A percentile compares a stretch with the other conserved stretches of the same genome.
Evolutionary conservation across 495 filamentous ascomycete genomes (phyloP).

Genomic region (Wilcoxina mikolae): DNA sequence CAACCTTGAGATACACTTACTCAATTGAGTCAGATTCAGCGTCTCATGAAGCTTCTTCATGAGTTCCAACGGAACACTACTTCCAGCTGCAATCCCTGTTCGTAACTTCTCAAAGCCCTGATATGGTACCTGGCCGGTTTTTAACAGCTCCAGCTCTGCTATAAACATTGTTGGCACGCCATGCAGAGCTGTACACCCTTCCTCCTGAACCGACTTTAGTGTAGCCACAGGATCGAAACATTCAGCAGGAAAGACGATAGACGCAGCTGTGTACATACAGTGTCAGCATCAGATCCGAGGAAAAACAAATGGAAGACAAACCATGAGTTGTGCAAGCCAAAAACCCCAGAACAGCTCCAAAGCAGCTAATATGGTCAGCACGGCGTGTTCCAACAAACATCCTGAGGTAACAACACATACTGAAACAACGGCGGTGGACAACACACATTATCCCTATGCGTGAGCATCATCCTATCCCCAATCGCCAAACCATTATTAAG

Average conservation of each 20-base stretch:
- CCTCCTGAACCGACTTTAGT: constrained; percentile 55
- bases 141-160: constrained; percentile 63
- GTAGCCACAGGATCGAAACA: constrained; percentile 69
- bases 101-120: constrained; percentile 54
- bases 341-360: constrained; percentile 79
- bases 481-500: constrained; percentile 81
- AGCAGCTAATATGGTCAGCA: constrained; percentile 45
- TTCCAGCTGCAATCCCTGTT: constrained; percentile 88
- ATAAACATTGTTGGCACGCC: constrained; percentile 96
- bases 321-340: constrained; percentile 86
- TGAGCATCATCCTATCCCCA: constrained; percentile 68
- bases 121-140: constrained; percentile 35
- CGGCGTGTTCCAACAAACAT: neutral
- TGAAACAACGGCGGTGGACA: constrained; percentile 84
- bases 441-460: constrained; percentile 55
- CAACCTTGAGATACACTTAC: constrained; percentile 14
- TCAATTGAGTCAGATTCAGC: constrained; percentile 72
- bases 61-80: constrained; percentile 62
- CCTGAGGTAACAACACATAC: constrained; percentile 7
- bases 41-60: constrained; percentile 64
- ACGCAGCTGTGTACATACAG: constrained; percentile 40
- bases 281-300: constrained; percentile 3
- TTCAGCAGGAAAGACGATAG: constrained; percentile 75
- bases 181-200: constrained; percentile 70
- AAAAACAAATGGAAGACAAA: constrained; percentile 6